Evolutionary conservation across 1,139 yeast species (phyloP).

Genomic region (Scheffersomyces titani): DNA sequence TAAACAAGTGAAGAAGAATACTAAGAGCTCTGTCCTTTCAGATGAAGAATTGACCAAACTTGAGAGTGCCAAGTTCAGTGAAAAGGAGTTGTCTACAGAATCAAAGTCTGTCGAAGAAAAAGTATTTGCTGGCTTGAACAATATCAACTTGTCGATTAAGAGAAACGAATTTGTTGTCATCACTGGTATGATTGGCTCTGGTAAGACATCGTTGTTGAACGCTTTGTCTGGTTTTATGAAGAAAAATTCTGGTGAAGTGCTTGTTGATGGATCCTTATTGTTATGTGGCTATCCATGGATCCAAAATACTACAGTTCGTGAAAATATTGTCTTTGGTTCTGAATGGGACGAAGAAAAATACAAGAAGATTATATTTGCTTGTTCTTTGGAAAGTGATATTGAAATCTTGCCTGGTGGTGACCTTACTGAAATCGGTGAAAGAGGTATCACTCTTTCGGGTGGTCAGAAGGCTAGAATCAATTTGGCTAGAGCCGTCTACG

Average conservation of each 20-base stretch:
- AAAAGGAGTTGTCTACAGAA: conserved; percentile 4
- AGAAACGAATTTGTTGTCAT: conserved; percentile 66
- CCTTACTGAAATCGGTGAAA: conserved; percentile 20
- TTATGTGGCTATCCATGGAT: conserved; percentile 72
- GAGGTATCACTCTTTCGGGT: conserved; percentile 21
- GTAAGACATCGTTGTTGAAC: conserved; percentile 63
- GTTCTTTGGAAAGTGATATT: conserved; percentile 54
- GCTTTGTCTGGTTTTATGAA: conserved; percentile 67
- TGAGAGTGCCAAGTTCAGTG: conserved; percentile 6
- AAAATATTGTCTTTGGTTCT: conserved; percentile 72
- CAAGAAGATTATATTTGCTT: conserved; percentile 55
- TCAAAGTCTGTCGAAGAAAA: conserved; percentile 7
- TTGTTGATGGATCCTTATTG: conserved; percentile 44
- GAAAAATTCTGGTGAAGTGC: conserved; percentile 48
- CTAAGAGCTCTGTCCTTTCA: conserved; percentile 5
- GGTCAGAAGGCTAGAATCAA: conserved; percentile 23
- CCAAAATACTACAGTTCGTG: conserved; percentile 76
- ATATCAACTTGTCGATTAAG: conserved; percentile 45
- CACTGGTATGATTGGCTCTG: conserved; percentile 72
- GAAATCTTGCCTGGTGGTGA: conserved; percentile 18
- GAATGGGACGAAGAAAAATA: conserved; percentile 56
- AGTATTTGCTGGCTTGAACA: conserved; percentile 19
- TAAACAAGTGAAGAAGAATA: conserved; percentile 6
- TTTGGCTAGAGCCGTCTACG: conserved; percentile 21
- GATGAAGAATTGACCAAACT: conserved; percentile 9